Evolutionary conservation across 2,329 filamentous ascomycete genomes (phyloP).

Genomic region (Pseudogymnoascus sp.): DNA sequence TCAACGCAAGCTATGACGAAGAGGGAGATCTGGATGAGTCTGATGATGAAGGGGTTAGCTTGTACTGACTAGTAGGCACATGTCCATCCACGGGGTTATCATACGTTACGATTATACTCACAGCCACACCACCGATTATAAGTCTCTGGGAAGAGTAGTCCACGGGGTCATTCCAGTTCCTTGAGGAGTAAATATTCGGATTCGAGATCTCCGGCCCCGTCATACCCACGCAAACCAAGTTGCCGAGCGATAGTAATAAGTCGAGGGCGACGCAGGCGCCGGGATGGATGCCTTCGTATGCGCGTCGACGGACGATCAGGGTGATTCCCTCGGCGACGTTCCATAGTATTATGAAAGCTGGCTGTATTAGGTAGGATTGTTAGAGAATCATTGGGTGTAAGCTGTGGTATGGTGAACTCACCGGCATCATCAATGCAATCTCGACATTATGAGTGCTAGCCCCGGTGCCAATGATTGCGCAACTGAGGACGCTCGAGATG

Average conservation of each 20-base stretch:
- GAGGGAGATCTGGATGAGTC: background rate
- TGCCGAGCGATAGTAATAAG: background rate
- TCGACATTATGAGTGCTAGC: background rate
- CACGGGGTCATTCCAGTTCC: too few relatives aligned
- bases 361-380: background rate
- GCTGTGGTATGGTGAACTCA: background rate
- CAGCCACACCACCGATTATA: too few relatives aligned
- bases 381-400: background rate
- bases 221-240: background rate
- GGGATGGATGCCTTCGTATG: background rate
- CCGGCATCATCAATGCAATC: background rate
- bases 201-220: background rate
- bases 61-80: too few relatives aligned
- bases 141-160: too few relatives aligned
- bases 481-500: background rate
- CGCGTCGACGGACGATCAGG: background rate
- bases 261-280: background rate
- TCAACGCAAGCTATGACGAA: background rate
- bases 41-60: background rate
- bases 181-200: too few relatives aligned
- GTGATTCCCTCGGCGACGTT: background rate
- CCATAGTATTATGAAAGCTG: background rate
- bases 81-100: too few relatives aligned
- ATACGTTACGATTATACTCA: too few relatives aligned
- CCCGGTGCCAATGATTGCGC: background rate